Base-by-base conservation (phyloP, 1,284 basidiomycete species). In the Malassezia brasiliensis region DNA sequence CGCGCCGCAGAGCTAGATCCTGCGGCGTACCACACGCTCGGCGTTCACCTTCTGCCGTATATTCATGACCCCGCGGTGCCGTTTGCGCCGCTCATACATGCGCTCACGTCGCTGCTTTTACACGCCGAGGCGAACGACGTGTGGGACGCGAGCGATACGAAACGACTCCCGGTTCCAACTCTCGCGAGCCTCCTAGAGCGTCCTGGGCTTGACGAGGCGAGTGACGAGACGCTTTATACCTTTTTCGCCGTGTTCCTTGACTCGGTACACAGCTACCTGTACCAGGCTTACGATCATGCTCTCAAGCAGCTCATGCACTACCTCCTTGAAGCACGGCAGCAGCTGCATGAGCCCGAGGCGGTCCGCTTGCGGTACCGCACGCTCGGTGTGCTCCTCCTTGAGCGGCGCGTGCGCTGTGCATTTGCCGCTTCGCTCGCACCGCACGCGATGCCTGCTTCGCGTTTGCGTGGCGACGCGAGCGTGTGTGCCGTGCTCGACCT, bases 301-400 rank as follows among this genome's bases (percentile, higher is more conserved):
- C 55, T 69, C 45, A 69, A 69, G 55, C 55, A 63, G 28, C 46
- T 69, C 34, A 65, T 62, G 44, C 63, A 74, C 51, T 66, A 65
- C 36, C 48, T 69, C 10, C 61, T 74, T 19, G 71, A 74, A 50
- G 53, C 65, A 35, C 61, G 64, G 56, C 69, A 74, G 54, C 60
- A 62, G 19, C 60, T 60, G 12, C 63, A 69, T 45, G 58, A 66
- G 22, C 47, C 58, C 10, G 52, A 39, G 30, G 55, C 58, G 2
- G 17, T 42, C 8, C 46, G 54, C 3, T n/a, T 20, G 32, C 20
- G 20, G 8, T 42, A 17, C 28, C 15, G 46, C 1, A 15, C 30
- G 10, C 22, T 52, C 28, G 55, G 55, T 25, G 45, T 44, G 10
- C 40, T 36, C 11, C 36, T 57, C 19, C 46, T 57, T 1, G 50